Percentiles rank a stretch among this genome's conserved stretches.
These are phyloP conservation scores for Physocladia obscura DNA, from an alignment of 192 early-diverging fungal genomes.

Conservation along the genomic window DNA sequence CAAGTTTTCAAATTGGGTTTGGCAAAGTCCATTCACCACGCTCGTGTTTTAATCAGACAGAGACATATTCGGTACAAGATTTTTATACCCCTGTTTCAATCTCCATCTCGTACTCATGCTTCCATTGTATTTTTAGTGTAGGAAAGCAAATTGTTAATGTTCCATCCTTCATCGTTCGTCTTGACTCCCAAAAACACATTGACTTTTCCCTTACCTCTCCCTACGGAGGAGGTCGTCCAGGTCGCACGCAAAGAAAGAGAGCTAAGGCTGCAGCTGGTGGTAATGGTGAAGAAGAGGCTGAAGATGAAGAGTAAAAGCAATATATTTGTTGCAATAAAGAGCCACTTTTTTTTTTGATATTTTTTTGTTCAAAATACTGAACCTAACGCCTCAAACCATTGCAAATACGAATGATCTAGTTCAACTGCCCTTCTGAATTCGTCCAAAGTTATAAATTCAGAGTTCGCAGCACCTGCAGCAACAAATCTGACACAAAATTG, in stretches of 20 bases:
- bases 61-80: slow-evolving; percentile 92
- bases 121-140: slow-evolving; percentile 67
- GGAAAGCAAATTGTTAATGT: slow-evolving; percentile 98
- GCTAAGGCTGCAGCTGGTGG: slow-evolving; percentile 60
- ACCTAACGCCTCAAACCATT: slow-evolving; percentile 91
- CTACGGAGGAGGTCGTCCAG: slow-evolving; percentile 96
- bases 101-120: too few relatives aligned
- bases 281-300: slow-evolving; percentile 31
- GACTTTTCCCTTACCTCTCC: slow-evolving; percentile 85
- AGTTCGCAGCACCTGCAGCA: slow-evolving; percentile 48
- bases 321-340: too few relatives aligned
- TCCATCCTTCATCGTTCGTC: slow-evolving; percentile 93
- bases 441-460: slow-evolving; percentile 70
- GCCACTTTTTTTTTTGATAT: too few relatives aligned
- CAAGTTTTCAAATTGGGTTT: slow-evolving; percentile 98
- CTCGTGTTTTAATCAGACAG: slow-evolving; percentile 96
- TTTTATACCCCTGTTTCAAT: too few relatives aligned
- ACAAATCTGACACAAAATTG: slow-evolving; percentile 45
- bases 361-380: slow-evolving; percentile 75
- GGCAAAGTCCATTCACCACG: slow-evolving; percentile 98
- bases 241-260: slow-evolving; percentile 96
- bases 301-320: too few relatives aligned
- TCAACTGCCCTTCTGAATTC: slow-evolving; percentile 81
- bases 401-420: slow-evolving; percentile 74
- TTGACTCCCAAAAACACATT: slow-evolving; percentile 78